Base-by-base conservation (phyloP, 768 basidiomycete species). In the Leccinum incarnatum region DNA sequence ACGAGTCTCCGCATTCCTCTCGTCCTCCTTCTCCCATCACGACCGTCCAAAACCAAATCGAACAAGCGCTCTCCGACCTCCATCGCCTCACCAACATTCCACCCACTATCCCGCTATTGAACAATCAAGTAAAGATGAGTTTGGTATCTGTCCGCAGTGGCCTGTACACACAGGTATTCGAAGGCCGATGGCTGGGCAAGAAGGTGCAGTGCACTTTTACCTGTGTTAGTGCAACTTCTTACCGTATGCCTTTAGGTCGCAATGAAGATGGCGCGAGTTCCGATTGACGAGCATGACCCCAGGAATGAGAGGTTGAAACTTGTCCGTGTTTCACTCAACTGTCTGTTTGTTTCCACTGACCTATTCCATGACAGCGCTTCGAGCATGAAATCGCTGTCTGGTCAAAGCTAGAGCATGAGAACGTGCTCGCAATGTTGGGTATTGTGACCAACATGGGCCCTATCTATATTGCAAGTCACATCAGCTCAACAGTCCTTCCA, bases 311-410 rank as follows among this genome's bases (percentile, higher is more conserved):
- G 78, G 70, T 77, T 83, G 45, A 58, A 69, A n/a, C 59, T 61
- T 42, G 67, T 73, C n/a, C 4, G 67, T 51, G 54, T 51, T 40
- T 23, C 15, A 11, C 4, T 3, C 14, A 5, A 32, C 15, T 4
- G n/a, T 46, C 7, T 10, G 10, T 45, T 30, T 14, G 36, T 54
- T 25, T 21, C 12, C 14, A 21, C 4, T 14, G 3, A 46, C 19
- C 30, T 6, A 1, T 58, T 47, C 14, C 15, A 9, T 40, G 27
- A 27, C 56, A 86, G 84, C 79, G 83, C 29, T 82, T 86, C 59
- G 78, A 82, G 64, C 78, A 79, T 53, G 85, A 86, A 69, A 79
- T 86, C 19, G 62, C 66, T 17, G 74, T 84, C 19, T 86, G 84
- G 84, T 76, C 80, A 15, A 69, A 75, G 51, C 73, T 86, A 45